Base-by-base conservation (phyloP, 768 basidiomycete genomes). In the Tephrocybe sp. region DNA sequence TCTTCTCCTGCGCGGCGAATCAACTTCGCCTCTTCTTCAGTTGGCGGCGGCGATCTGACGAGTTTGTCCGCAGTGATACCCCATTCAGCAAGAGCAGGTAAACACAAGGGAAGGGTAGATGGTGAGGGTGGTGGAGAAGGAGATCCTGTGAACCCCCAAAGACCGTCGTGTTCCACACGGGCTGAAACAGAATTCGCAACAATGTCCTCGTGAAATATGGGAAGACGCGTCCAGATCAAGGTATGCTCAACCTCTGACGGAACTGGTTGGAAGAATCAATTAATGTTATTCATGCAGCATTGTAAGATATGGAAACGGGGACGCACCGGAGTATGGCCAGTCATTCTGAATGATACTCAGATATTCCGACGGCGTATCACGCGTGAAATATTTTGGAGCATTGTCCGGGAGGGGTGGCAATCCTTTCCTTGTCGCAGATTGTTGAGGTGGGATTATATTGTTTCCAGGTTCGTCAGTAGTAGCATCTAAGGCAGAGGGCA, bases 271-370 rank as follows among this genome's bases (percentile, higher is more conserved):
- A n/a, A 19, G 19, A 23, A n/a, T 12, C 7, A 23, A n/a, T n/a
- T n/a, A n/a, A 12, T 27, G 21, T 31, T 7, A 88, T 86, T 71
- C 50, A 33, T 33, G 15, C 18, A 18, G 16, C 38, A 16, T 12
- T 36, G 9, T 3, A 18, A 16, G 29, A 22, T 13, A 27, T 45
- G 13, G 24, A 9, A 15, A n/a, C n/a, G n/a, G 11, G 41, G 19
- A 39, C 73, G 46, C 57, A 86, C 88, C 82, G 5, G 88, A 91
- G 65, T 94, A 94, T 0, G 91, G 91, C 91, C 91, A 94, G 61
- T 91, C 89, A 59, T 92, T 91, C 57, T 73, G 82, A 39, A 86
- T 86, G 53, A 91, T 82, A 58, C 82, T 86, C 55, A 89, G 69
- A 45, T 80, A 69, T 29, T 80, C 69, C 11, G 72, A 57, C 0